Conservation (phyloP, 2,329 filamentous ascomycete species). For the Graphiopsis chlorocephala region DNA sequence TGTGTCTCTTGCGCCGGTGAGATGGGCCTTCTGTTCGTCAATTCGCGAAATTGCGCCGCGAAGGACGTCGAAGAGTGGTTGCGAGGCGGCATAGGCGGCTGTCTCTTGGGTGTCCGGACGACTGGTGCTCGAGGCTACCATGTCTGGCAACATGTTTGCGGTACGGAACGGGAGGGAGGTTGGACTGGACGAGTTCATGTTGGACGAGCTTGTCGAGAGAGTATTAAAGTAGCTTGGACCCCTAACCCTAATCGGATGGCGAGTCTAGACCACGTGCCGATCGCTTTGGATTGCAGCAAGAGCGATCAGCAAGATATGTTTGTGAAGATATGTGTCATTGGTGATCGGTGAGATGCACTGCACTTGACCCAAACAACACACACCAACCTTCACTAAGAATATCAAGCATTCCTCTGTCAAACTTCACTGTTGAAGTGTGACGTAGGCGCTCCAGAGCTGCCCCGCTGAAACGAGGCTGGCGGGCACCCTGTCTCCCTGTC, state of each 20-base stretch:
- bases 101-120: slow-evolving; percentile 11
- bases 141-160: slow-evolving; percentile 9
- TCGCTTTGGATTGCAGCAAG: not conserved
- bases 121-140: slow-evolving; percentile 7
- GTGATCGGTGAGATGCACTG: not conserved
- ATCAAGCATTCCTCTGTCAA: not conserved
- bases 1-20: slow-evolving; percentile 26
- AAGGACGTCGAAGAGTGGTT: slow-evolving; percentile 31
- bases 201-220: not conserved
- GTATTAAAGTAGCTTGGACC: not conserved
- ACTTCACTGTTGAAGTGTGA: not conserved
- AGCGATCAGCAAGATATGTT: not conserved
- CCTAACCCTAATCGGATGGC: not conserved
- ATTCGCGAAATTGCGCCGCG: slow-evolving; percentile 21
- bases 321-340: not conserved
- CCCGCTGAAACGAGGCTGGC: slow-evolving; percentile 1
- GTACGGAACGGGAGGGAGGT: not conserved
- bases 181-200: not conserved
- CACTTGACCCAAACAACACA: not conserved
- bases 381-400: not conserved
- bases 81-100: slow-evolving; percentile 31
- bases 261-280: not conserved
- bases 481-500: not conserved
- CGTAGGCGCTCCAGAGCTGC: not conserved
- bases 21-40: slow-evolving; percentile 23